Percentiles rank a stretch among this genome's conserved stretches.
These are phyloP conservation scores for Komagataea norvegica DNA, from an alignment of 1,139 yeast genomes.

Conservation along the genomic window DNA sequence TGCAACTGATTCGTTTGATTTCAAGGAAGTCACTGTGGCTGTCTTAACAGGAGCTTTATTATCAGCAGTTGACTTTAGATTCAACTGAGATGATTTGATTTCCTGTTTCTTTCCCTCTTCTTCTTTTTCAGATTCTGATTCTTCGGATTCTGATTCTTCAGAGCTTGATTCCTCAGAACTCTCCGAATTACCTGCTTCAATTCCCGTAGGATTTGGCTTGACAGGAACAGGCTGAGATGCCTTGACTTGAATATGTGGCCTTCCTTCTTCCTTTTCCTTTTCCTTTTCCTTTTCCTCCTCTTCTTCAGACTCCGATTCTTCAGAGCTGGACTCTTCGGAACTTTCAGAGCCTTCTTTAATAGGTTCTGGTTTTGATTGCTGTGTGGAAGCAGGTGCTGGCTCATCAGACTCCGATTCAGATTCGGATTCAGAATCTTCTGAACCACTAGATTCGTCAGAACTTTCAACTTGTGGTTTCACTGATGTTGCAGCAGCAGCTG, in stretches of 20 bases:
- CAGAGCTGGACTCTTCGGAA: not conserved
- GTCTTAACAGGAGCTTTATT: not conserved
- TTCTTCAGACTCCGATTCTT: not conserved
- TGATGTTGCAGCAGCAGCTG: not conserved
- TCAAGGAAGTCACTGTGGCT: not conserved
- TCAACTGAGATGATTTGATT: constrained; percentile 7
- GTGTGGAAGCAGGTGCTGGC: no score
- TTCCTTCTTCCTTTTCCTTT: not conserved
- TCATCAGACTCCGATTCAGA: not conserved
- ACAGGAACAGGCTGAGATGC: no score
- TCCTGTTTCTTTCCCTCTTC: not conserved
- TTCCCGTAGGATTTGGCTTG: not conserved
- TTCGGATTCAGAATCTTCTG: not conserved
- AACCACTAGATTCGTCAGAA: not conserved
- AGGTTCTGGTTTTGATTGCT: no score
- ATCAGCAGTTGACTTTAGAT: not conserved
- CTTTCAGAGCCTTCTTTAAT: no score
- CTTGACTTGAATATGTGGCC: no score
- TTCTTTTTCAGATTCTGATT: constrained; percentile 3
- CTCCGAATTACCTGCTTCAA: not conserved
- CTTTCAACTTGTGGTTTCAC: not conserved
- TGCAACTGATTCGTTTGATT: not conserved
- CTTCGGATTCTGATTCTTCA: constrained; percentile 1
- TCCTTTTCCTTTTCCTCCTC: not conserved
- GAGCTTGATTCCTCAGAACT: not conserved